These are phyloP conservation scores for Gossypium gossypioides DNA, from an alignment of 441 rosid species.

Conservation along the genomic window DNA sequence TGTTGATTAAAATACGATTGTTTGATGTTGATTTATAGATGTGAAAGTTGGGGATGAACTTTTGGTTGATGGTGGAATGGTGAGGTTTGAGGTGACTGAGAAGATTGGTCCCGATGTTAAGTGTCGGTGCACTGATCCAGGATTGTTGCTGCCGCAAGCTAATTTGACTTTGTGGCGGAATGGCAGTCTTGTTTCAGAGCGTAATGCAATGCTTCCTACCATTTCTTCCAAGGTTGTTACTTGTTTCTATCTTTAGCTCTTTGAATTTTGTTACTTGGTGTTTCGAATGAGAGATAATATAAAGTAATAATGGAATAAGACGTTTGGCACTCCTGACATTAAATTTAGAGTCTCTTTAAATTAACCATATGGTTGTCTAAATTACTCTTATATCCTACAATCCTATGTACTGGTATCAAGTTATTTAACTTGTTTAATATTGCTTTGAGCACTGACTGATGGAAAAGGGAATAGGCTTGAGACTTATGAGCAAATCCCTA, in stretches of 20 bases:
- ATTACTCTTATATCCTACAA: neutral
- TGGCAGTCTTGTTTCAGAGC: slow-evolving; percentile 82
- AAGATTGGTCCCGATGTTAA: slow-evolving; percentile 91
- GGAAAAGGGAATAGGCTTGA: too few species aligned
- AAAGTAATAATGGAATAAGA: neutral
- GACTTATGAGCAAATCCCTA: too few species aligned
- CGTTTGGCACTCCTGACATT: neutral
- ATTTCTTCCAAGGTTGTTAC: slow-evolving; percentile 70
- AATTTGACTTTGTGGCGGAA: slow-evolving; percentile 93
- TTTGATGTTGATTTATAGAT: slow-evolving; percentile 33
- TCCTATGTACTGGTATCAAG: neutral
- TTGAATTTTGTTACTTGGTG: neutral
- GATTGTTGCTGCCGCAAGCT: slow-evolving; percentile 83
- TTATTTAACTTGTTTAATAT: neutral
- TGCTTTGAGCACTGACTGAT: neutral
- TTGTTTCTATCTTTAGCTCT: neutral
- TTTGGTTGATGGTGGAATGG: slow-evolving; percentile 97
- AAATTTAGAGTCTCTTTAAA: neutral
- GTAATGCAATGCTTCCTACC: slow-evolving; percentile 93
- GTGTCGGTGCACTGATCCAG: slow-evolving; percentile 86
- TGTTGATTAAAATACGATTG: neutral
- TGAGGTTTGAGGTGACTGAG: slow-evolving; percentile 88
- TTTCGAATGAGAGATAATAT: neutral
- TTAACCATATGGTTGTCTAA: neutral
- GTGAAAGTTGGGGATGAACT: slow-evolving; percentile 87